Base-by-base conservation (phyloP, 208 protist genomes). In the Acanthamoeba sp. region DNA sequence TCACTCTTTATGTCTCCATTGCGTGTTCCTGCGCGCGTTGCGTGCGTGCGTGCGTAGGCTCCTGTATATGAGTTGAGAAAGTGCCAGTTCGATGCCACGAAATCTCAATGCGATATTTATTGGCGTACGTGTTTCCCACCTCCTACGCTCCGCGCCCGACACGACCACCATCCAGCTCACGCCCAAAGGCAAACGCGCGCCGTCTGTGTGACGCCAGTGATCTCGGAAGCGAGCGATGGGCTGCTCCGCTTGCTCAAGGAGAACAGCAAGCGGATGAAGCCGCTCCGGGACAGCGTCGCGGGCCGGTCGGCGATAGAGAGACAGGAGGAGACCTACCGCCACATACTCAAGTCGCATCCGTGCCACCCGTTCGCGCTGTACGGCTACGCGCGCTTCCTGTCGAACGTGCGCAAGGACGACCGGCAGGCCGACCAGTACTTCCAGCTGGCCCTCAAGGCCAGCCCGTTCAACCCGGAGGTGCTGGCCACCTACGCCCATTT, bases 401-500 rank as follows among this genome's bases (percentile, higher is more conserved):
- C 45, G 6, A 87, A 87, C 48, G 78, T 87, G 45, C 40, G 48
- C 1, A 52, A 59, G n/a, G 78, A 87, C 27, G 78, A 87, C 48
- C 38, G 24, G 2, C n/a, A 32, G 45, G 78, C 78, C 78, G 78
- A 87, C 32, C 78, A 59, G 27, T 59, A 87, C 78, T 87, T 87
- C 78, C 38, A 40, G 24, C 78, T 87, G 45, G 24, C 78, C 27
- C 78, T 87, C 12, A 87, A 59, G 48, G 40, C 78, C n/a, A 87
- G 20, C 48, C 78, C 78, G 24, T 87, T 87, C 48, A 29, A 38
- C 48, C 48, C 78, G 12, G 78, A 87, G 48, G 27, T 87, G 78
- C n/a, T 87, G 78, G 45, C 29, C 29, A 40, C 78, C 78, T 87
- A 87, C 29, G 78, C 78, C 78, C 78, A 87, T 45, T 87, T 87